These are phyloP conservation scores for Apiospora kogelbergensis DNA, from an alignment of 2,329 filamentous ascomycete species.

Conservation along the genomic window DNA sequence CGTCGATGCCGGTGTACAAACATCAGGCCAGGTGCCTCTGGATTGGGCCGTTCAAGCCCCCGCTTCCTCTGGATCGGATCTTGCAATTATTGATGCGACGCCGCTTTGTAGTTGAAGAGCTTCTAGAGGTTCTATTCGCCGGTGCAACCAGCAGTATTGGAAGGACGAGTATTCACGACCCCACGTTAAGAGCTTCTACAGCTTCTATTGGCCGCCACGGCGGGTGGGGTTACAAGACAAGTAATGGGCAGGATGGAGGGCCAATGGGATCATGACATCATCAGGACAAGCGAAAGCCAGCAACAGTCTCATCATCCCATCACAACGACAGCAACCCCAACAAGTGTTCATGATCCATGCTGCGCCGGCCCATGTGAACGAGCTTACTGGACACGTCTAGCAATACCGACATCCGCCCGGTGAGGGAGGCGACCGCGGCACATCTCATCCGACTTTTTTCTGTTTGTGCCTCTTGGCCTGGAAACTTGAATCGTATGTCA, in stretches of 20 bases:
- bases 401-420: neutral
- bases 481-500: slow-evolving; percentile 7
- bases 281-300: neutral
- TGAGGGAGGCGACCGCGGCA: neutral
- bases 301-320: neutral
- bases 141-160: neutral
- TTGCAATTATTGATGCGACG: neutral
- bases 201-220: neutral
- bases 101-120: slow-evolving; percentile 7
- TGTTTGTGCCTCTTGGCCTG: neutral
- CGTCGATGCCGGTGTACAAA: neutral
- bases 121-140: slow-evolving; percentile 8
- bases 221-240: neutral
- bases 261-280: neutral
- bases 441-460: neutral
- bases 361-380: neutral
- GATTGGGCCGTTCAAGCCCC: neutral
- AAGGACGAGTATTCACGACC: neutral
- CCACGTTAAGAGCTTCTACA: slow-evolving; percentile 2
- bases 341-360: neutral
- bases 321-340: neutral
- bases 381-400: neutral
- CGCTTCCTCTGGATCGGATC: neutral
- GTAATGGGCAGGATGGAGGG: neutral
- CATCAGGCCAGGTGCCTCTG: neutral